phyloP scores from a whole-genome alignment of 352 stramenopile genomes.

The Saprolegnia parasitica region DNA sequence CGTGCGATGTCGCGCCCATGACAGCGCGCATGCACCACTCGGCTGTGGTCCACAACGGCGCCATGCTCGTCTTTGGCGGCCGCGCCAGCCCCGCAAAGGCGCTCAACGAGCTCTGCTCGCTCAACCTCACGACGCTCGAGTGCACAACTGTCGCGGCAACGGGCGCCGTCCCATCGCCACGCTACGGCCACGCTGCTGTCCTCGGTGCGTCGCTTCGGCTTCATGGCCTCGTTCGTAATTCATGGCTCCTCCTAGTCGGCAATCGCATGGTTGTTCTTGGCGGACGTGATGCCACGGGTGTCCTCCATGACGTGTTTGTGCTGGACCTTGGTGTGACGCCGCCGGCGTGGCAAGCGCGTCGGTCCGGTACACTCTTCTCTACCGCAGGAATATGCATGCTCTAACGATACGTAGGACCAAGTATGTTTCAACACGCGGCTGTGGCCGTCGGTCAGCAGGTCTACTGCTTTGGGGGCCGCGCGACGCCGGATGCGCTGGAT shows the following conservation, averaged over 20 bases:
- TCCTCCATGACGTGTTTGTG: slow-evolving; percentile 66
- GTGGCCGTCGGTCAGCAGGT: background rate
- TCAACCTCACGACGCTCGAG: slow-evolving; percentile 43
- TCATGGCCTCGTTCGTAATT: too few relatives aligned
- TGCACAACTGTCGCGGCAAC: slow-evolving; percentile 37
- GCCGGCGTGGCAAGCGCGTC: slow-evolving; percentile 44
- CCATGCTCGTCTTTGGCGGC: slow-evolving; percentile 79
- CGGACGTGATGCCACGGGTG: slow-evolving; percentile 56
- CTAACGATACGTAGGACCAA: background rate
- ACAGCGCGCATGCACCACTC: slow-evolving; percentile 70
- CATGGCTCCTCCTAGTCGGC: slow-evolving; percentile 39
- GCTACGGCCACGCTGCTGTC: slow-evolving; percentile 71
- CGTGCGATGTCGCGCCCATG: slow-evolving; percentile 5
- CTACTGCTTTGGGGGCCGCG: slow-evolving; percentile 15
- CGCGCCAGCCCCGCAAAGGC: slow-evolving; percentile 62
- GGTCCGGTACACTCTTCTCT: slow-evolving; percentile 3
- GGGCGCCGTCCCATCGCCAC: slow-evolving; percentile 39
- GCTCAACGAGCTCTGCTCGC: slow-evolving; percentile 56
- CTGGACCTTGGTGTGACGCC: slow-evolving; percentile 45
- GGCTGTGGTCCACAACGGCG: slow-evolving; percentile 41
- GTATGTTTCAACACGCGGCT: slow-evolving; percentile 17
- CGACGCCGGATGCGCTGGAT: background rate
- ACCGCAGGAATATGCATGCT: too few relatives aligned
- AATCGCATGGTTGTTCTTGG: slow-evolving; percentile 67
- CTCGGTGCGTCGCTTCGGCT: slow-evolving; percentile 37